Base-by-base conservation (phyloP, 2,329 filamentous ascomycete genomes). In the Ramularia endophylla region DNA sequence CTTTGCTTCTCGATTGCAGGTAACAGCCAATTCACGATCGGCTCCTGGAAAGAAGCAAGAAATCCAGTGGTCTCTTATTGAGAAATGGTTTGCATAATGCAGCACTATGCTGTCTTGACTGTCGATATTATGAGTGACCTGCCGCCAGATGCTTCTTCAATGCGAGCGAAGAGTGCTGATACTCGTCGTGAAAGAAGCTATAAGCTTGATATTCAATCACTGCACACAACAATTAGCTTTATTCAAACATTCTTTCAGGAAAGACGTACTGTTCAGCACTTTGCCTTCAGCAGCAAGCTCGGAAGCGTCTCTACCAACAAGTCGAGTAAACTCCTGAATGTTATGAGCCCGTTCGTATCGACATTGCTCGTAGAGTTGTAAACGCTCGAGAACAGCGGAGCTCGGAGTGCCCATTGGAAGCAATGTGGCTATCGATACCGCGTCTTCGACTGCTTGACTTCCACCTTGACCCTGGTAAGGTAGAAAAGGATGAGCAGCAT, bases 401-500 rank as follows among this genome's bases (percentile, higher is more conserved):
- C 56, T 46, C 0, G 55, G 39, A 0, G 72, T 72, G 0, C 69
- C 71, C 0, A 48, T 46, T 0, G 72, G 69, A 0, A 85, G 64
- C 6, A 85, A 64, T 1, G 74, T 71, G 0, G 68, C 71, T 1
- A 85, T 56, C 0, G 78, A 71, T 0, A 73, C 74, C 0, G 74
- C 80, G 47, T 85, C 81, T 55, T 86, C 81, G 31, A 85, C 82
- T 0, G 81, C 81, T 44, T 76, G 68, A 0, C 64, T 78, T 6
- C 72, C 81, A 2, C 80, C 80, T 54, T 81, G 78, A 0, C 73
- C 78, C 59, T 79, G 76, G 46, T 78, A 73, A 18, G 40, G 81
- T 0, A 80, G 64, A 51, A 85, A 83, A 0, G 81, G 80, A 56
- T 85, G 81, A 0, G 79, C 81, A 0, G 81, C 78, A 56, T 85